phyloP scores from a whole-genome alignment of 73 alveolate species.

The Paramecium pentaurelia region DNA sequence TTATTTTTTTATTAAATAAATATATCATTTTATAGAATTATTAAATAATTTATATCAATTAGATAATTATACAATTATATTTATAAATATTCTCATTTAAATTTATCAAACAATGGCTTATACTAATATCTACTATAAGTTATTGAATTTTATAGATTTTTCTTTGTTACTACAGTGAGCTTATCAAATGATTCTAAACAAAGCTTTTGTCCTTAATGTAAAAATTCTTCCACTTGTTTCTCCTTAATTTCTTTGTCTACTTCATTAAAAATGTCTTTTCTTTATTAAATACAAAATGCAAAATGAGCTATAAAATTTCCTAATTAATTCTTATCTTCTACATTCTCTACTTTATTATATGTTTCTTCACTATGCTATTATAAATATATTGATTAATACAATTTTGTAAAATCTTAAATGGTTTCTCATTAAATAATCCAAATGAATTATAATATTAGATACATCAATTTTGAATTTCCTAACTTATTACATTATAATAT shows the following conservation, averaged over 20 bases:
- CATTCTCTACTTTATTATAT: not conserved
- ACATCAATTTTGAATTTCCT: not conserved
- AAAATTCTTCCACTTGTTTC: not conserved
- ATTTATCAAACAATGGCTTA: not conserved
- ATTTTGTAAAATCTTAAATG: constrained; percentile 17
- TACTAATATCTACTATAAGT: not conserved
- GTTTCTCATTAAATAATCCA: constrained; percentile 31
- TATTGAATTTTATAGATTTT: not conserved
- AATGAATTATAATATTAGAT: not conserved
- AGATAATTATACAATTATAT: not conserved
- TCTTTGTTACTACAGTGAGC: not conserved
- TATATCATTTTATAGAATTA: not conserved
- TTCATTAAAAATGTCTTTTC: constrained; percentile 5
- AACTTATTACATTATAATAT: not conserved
- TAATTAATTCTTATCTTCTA: not conserved
- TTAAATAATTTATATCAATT: not conserved
- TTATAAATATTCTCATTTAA: not conserved
- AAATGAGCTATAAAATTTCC: not conserved
- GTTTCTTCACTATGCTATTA: not conserved
- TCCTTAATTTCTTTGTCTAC: not conserved
- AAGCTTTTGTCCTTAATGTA: not conserved
- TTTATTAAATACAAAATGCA: not conserved
- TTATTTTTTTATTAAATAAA: too few species aligned
- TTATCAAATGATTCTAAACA: not conserved
- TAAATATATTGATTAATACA: not conserved